Evolutionary conservation across 352 stramenopile species (phyloP), one percentile per base, ranked within the genome.

Genomic region (Saprolegnia diclina): DNA sequence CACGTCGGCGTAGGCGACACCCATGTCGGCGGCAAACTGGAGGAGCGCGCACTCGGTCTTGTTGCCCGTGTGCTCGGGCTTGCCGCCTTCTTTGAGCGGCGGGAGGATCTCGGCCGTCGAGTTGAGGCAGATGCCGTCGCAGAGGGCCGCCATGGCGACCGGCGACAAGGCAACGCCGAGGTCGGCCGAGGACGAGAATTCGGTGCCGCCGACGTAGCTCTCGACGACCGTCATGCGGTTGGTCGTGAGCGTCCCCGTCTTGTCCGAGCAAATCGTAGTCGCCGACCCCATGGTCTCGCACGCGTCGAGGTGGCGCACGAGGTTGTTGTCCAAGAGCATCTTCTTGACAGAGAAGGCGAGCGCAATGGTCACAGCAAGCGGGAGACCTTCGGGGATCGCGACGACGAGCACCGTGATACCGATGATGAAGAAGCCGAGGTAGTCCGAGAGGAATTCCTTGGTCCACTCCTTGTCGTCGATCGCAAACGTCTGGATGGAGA

Each of bases 261-360:
- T 99, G 83, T 99, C 97, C 44, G 91, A 98, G 80, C 95, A 99
- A 72, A 99, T 98, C 14, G 92, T 94, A 14, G 95, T 98, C 0
- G 95, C 92, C 71, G 83, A 96, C 71, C 96, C 95, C 80, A 98
- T 95, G 45, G 95, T 98, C 75, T 97, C 90, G 71, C 86, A 95
- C 0, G 85, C 85, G 44, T 93, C 82, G 53, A 97, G 68, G 74
- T 96, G 84, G 21, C 85, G 87, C 54, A 97, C 90, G 13, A 96
- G 80, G 69, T 94, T 95, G 74, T 96, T 96, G 70, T 96, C 88
- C 16, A 66, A 67, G 40, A 94, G 77, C 89, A 99, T 99, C 45
- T 90, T 88, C 78, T 89, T 91, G 22, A 93, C 89, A 18, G 93
- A 98, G 74, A 98, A 99, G 2, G 96, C 96, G 2, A 99, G 79